Conservation (phyloP, 2,329 filamentous ascomycete genomes). For the Fusarium azukiicola region DNA sequence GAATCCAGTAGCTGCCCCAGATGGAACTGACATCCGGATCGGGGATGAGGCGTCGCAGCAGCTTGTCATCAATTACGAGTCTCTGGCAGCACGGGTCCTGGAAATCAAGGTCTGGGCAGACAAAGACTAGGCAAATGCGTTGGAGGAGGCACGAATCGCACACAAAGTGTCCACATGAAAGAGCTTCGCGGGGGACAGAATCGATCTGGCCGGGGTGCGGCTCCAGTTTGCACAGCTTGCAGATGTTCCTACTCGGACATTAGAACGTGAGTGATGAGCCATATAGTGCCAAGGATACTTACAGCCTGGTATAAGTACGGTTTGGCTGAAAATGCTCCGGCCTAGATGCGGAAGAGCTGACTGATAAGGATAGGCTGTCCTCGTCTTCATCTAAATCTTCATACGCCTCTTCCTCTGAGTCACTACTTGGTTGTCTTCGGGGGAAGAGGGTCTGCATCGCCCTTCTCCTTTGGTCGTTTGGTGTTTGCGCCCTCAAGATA, state of each 20-base stretch:
- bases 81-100: not conserved
- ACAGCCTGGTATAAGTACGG: not conserved
- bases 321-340: not conserved
- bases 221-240: not conserved
- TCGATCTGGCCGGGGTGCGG: not conserved
- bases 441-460: no score
- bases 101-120: not conserved
- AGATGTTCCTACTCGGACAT: not conserved
- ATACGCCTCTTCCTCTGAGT: not conserved
- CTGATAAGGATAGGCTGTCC: no score
- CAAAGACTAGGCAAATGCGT: not conserved
- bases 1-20: not conserved
- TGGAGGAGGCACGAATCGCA: not conserved
- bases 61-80: not conserved
- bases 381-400: not conserved
- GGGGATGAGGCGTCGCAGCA: not conserved
- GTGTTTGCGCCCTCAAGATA: not conserved
- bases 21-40: not conserved
- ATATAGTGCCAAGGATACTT: not conserved
- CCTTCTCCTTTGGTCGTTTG: not conserved
- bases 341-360: not conserved
- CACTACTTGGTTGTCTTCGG: no score
- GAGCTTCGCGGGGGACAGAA: not conserved
- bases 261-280: not conserved
- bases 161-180: slow-evolving; percentile 6